Evolutionary conservation across 176 grass and related monocot genomes (phyloP).

Genomic region (Guadua angustifolia): DNA sequence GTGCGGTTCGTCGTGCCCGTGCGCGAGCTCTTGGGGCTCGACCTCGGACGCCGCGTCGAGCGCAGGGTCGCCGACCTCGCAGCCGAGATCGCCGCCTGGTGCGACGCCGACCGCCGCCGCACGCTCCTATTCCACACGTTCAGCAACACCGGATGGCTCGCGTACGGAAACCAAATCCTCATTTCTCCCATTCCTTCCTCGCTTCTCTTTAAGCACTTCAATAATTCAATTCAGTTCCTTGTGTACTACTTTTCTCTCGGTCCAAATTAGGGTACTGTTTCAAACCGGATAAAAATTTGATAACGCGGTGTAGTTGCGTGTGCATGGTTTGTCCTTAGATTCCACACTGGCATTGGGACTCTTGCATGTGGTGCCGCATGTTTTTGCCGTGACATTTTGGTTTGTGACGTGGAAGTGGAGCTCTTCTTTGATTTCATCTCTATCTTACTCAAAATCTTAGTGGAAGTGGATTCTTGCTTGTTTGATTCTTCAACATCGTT

Average conservation of each 20-base stretch:
- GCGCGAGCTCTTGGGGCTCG: conserved; percentile 67
- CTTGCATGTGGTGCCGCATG: neutral
- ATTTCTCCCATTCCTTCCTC: neutral
- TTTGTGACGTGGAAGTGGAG: neutral
- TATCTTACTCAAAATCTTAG: neutral
- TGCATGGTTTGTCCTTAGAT: neutral
- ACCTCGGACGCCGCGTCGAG: conserved; percentile 78
- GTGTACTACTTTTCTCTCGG: neutral
- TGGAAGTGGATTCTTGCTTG: neutral
- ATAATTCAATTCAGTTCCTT: neutral
- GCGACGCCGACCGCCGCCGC: conserved; percentile 66
- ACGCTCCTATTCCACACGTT: conserved; percentile 92
- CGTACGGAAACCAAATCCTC: conserved; percentile 49
- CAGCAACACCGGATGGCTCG: conserved; percentile 98
- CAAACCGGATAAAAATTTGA: neutral
- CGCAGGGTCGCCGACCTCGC: conserved; percentile 67
- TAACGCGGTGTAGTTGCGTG: neutral
- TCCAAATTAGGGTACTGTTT: neutral
- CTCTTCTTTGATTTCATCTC: neutral
- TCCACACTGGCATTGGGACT: neutral
- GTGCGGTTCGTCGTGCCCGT: conserved; percentile 83
- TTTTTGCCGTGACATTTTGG: conserved; percentile 26
- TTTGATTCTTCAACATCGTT: neutral
- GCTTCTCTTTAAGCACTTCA: neutral
- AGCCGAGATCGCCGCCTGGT: conserved; percentile 72